Percentiles rank a stretch among this genome's conserved stretches.
Evolutionary conservation across 495 filamentous ascomycete genomes (phyloP).

Genomic region (Talaromyces liani): DNA sequence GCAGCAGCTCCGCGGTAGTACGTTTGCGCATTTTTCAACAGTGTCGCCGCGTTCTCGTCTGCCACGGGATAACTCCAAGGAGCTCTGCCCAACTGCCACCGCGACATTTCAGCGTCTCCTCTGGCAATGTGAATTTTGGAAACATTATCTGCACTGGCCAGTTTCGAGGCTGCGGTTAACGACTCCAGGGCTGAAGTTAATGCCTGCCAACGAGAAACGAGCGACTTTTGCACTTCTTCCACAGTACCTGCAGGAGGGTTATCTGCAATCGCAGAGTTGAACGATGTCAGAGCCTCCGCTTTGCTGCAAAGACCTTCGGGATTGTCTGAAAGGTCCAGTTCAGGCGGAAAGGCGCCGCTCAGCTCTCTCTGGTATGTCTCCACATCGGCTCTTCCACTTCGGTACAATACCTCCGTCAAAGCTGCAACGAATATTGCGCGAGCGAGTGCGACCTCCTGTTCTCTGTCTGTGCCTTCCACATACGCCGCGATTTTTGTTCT

Average conservation of each 20-base stretch:
- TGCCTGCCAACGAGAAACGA: constrained; percentile 39
- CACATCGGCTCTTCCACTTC: constrained; percentile 35
- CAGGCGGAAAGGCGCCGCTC: constrained; percentile 30
- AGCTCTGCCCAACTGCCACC: constrained; percentile 44
- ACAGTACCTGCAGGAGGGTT: constrained; percentile 22
- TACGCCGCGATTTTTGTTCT: constrained; percentile 42
- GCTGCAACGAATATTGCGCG: constrained; percentile 46
- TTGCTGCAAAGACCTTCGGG: constrained; percentile 47
- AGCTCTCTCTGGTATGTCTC: constrained; percentile 45
- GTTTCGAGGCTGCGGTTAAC: constrained; percentile 46
- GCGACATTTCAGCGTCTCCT: constrained; percentile 55
- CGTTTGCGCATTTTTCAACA: constrained; percentile 55
- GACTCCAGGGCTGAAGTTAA: constrained; percentile 38
- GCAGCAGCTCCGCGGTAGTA: constrained; percentile 56
- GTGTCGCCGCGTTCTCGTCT: constrained; percentile 35
- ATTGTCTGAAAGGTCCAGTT: constrained; percentile 33
- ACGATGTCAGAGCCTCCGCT: constrained; percentile 50
- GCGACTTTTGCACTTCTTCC: constrained; percentile 19
- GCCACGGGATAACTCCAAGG: constrained; percentile 40
- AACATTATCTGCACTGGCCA: constrained; percentile 44
- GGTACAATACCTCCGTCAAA: constrained; percentile 49
- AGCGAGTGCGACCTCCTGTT: constrained; percentile 46
- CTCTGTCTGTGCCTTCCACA: constrained; percentile 31
- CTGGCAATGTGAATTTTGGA: constrained; percentile 53
- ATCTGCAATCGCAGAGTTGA: constrained; percentile 38